phyloP scores from a whole-genome alignment of 1,139 yeast species.

The Scheffersomyces segobiensis region DNA sequence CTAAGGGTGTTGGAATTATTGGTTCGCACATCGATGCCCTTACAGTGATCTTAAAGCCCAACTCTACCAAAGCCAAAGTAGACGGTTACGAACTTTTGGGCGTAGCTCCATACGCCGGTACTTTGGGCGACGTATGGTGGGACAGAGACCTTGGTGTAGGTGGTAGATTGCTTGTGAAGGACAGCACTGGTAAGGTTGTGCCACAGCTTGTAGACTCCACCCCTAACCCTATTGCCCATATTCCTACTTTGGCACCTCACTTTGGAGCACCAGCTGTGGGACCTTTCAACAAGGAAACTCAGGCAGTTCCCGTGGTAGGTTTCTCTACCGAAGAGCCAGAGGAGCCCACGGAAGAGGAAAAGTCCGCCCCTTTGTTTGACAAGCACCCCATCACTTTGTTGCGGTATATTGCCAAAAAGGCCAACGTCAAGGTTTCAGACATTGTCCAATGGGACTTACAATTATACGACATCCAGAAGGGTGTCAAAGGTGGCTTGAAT shows the following conservation, averaged over 20 bases:
- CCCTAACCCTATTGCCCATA: conserved; percentile 64
- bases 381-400: conserved; percentile 57
- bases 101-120: conserved; percentile 68
- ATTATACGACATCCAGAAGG: conserved; percentile 63
- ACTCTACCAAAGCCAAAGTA: conserved; percentile 43
- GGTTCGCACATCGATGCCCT: conserved; percentile 65
- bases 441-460: conserved; percentile 62
- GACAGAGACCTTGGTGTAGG: conserved; percentile 71
- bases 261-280: conserved; percentile 53
- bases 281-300: conserved; percentile 60
- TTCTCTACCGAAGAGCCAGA: conserved; percentile 33
- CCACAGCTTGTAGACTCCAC: conserved; percentile 54
- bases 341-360: conserved; percentile 58
- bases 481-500: conserved; percentile 59
- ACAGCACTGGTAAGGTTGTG: conserved; percentile 29
- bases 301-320: conserved; percentile 63
- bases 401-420: conserved; percentile 54
- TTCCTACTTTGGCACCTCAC: conserved; percentile 68
- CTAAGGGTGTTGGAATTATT: conserved; percentile 57
- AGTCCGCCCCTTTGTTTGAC: conserved; percentile 58
- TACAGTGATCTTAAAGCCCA: conserved; percentile 59
- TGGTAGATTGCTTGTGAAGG: conserved; percentile 54
- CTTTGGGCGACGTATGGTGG: conserved; percentile 56
- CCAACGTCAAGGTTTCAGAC: conserved; percentile 49
- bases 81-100: conserved; percentile 66